A percentile compares a stretch with the other conserved stretches of the same genome.
phyloP scores from a whole-genome alignment of 2,329 filamentous ascomycete species.

The Tympanopsis confertula region DNA sequence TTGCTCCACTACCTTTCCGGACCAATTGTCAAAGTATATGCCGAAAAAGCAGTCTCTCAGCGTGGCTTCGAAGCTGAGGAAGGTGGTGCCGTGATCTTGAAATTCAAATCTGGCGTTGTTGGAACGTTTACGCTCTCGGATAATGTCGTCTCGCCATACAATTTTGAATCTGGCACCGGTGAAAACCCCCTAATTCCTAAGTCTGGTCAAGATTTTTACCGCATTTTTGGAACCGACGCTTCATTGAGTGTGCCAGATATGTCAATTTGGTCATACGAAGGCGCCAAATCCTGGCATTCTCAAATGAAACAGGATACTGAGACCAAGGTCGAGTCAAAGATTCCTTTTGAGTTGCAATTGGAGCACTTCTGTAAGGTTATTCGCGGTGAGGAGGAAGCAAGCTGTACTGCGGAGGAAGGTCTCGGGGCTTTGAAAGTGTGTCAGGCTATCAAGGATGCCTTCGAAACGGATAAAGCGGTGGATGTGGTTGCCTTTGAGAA shows the following conservation, averaged over 20 bases:
- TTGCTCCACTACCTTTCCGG: conserved; percentile 45
- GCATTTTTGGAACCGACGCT: conserved; percentile 39
- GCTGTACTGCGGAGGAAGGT: conserved; percentile 34
- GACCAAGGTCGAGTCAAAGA: conserved; percentile 13
- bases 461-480: conserved; percentile 11
- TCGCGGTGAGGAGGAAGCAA: conserved; percentile 24
- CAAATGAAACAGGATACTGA: conserved; percentile 16
- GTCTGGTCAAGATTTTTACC: conserved; percentile 31
- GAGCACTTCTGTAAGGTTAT: conserved; percentile 37
- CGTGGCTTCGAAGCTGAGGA: conserved; percentile 37
- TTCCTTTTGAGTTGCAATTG: conserved; percentile 39
- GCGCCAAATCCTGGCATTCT: conserved; percentile 28
- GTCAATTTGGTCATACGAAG: conserved; percentile 31
- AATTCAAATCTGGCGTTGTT: conserved; percentile 39
- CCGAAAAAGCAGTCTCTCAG: conserved; percentile 29
- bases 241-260: conserved; percentile 42
- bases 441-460: conserved; percentile 32
- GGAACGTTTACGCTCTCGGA: conserved; percentile 45
- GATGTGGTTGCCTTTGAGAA: too few species aligned
- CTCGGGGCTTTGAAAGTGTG: conserved; percentile 38
- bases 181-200: conserved; percentile 41
- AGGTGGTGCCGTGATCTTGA: conserved; percentile 38
- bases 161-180: conserved; percentile 43
- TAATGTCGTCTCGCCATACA: conserved; percentile 34
- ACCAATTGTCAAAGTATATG: conserved; percentile 35